Percentiles rank a stretch among this genome's conserved stretches.
These are phyloP conservation scores for Penicillium cosmopolitanum DNA, from an alignment of 495 filamentous ascomycete species.

Conservation along the genomic window DNA sequence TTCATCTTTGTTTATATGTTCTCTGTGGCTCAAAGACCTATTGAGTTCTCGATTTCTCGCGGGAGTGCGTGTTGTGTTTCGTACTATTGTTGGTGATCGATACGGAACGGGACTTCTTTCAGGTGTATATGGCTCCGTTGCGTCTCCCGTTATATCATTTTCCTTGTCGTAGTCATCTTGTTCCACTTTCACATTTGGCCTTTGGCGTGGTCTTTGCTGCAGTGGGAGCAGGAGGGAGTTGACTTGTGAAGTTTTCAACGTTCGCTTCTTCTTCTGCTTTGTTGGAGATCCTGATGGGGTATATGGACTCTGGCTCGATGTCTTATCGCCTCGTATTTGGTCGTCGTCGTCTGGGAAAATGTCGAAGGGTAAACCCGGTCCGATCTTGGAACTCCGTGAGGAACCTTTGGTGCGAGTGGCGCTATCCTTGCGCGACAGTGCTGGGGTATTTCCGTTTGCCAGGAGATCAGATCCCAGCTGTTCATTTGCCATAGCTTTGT, in stretches of 20 bases:
- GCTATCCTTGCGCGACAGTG: not conserved
- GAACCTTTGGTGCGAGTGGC: constrained; percentile 8
- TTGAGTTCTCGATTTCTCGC: constrained; percentile 17
- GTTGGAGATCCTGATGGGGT: constrained; percentile 12
- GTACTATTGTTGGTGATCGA: constrained; percentile 30
- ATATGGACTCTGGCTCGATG: constrained; percentile 7
- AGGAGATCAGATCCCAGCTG: not conserved
- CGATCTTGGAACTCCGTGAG: constrained; percentile 18
- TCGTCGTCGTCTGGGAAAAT: constrained; percentile 42
- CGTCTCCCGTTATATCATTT: constrained; percentile 41
- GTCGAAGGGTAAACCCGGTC: constrained; percentile 30
- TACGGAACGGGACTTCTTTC: constrained; percentile 24
- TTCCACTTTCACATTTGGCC: constrained; percentile 32
- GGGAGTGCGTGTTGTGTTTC: constrained; percentile 16
- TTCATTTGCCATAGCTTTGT: not conserved
- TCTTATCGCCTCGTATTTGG: constrained; percentile 16
- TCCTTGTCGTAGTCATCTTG: constrained; percentile 49
- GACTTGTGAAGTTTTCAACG: constrained; percentile 36
- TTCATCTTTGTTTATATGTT: constrained; percentile 19
- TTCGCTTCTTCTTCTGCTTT: constrained; percentile 29
- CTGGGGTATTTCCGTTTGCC: not conserved
- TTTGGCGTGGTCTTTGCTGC: constrained; percentile 26
- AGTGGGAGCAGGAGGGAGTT: constrained; percentile 43
- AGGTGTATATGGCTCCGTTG: constrained; percentile 15
- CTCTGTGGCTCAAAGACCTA: constrained; percentile 19